A percentile compares a stretch with the other conserved stretches of the same genome.
phyloP scores from a whole-genome alignment of 2,329 filamentous ascomycete genomes.

The Botrytis pseudocinerea region DNA sequence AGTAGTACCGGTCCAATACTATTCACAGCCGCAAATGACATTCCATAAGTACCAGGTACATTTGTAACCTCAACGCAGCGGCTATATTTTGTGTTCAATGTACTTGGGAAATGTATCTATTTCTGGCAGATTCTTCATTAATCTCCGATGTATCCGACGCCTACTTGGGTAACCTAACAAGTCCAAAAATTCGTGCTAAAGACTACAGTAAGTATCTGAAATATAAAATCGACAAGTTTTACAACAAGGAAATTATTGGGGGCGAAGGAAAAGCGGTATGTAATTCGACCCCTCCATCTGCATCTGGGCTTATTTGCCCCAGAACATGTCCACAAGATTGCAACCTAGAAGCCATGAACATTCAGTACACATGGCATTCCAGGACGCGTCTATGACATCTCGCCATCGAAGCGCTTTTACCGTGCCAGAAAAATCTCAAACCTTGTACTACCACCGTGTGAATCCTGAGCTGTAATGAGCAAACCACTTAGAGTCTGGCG shows the following conservation, averaged over 20 bases:
- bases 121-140: background rate
- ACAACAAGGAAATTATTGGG: background rate
- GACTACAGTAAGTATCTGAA: background rate
- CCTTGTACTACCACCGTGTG: background rate
- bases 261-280: slow-evolving; percentile 3
- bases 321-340: background rate
- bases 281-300: background rate
- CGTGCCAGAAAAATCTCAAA: background rate
- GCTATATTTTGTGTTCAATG: slow-evolving; percentile 10
- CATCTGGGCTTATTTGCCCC: background rate
- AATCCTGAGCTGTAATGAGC: background rate
- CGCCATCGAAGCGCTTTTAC: background rate
- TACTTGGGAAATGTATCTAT: background rate
- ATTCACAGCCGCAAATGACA: slow-evolving; percentile 13
- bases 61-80: slow-evolving; percentile 11
- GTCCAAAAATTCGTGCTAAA: background rate
- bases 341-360: slow-evolving; percentile 2
- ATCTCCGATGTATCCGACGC: background rate
- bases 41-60: background rate
- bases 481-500: background rate
- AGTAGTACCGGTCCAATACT: background rate
- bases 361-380: slow-evolving; percentile 4
- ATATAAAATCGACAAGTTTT: background rate
- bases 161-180: background rate
- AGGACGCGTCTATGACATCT: background rate